These are phyloP conservation scores for Neonectria sp. DNA, from an alignment of 2,329 filamentous ascomycete species.

Conservation along the genomic window DNA sequence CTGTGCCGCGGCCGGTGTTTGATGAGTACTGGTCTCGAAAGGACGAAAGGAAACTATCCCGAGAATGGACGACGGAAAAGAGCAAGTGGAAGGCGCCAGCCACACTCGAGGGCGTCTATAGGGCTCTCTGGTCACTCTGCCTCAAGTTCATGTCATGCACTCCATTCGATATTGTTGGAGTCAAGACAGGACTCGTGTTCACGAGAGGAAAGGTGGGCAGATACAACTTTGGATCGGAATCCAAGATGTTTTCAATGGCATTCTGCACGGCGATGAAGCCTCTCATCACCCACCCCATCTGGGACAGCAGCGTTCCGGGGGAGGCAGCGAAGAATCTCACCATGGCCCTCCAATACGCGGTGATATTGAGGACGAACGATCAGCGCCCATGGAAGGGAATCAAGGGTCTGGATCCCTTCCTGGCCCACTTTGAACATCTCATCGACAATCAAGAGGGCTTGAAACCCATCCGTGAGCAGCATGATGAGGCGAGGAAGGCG, in stretches of 20 bases:
- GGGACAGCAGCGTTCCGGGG: neutral
- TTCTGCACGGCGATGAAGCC: neutral
- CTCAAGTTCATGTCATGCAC: neutral
- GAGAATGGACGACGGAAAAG: neutral
- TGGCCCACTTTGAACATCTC: too few relatives aligned
- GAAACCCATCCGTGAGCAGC: neutral
- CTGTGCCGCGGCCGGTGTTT: neutral
- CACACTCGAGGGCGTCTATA: neutral
- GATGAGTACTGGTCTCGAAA: neutral
- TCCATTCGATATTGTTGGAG: neutral
- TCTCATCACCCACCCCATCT: neutral
- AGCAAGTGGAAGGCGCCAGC: neutral
- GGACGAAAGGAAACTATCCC: neutral
- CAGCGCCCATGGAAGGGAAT: neutral
- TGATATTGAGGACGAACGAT: neutral
- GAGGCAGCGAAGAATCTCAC: neutral
- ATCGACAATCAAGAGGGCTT: neutral
- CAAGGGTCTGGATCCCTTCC: neutral
- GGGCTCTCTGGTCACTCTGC: neutral
- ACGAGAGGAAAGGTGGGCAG: neutral
- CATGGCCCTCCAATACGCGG: neutral
- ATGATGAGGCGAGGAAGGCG: neutral
- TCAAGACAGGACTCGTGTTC: neutral
- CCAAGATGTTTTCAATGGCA: neutral
- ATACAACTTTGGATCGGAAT: neutral